phyloP scores from a whole-genome alignment of 345 rosid genomes.

The Murraya paniculata region DNA sequence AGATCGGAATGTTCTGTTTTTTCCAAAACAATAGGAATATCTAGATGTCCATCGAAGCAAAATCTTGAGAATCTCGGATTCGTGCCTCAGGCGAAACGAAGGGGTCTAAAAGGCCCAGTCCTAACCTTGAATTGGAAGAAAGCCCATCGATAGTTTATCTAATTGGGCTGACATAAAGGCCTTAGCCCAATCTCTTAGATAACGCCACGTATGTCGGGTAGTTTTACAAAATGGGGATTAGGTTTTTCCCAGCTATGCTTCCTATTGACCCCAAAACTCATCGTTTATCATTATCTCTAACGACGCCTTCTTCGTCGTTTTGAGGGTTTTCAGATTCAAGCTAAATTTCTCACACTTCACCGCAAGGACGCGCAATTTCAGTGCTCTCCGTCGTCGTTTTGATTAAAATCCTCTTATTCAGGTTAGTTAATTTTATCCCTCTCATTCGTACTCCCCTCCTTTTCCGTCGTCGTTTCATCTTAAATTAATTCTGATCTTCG shows the following conservation, averaged over 20 bases:
- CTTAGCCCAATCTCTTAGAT: background rate
- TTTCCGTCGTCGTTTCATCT: constrained; percentile 58
- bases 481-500: background rate
- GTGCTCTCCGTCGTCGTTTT: constrained; percentile 63
- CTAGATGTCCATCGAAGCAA: too few species aligned
- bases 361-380: constrained; percentile 18
- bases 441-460: constrained; percentile 13
- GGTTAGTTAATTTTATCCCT: constrained; percentile 25
- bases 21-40: too few species aligned
- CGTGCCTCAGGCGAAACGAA: too few species aligned
- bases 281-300: constrained; percentile 22
- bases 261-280: constrained; percentile 7
- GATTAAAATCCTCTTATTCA: constrained; percentile 14
- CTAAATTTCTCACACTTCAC: constrained; percentile 14
- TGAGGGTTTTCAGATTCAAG: constrained; percentile 35
- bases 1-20: too few species aligned
- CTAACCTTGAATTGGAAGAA: background rate
- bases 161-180: background rate
- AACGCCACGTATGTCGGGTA: constrained; percentile 9
- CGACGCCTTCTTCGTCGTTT: constrained; percentile 62
- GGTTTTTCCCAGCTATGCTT: background rate
- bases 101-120: background rate
- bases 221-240: background rate
- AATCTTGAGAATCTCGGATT: too few species aligned
- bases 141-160: background rate